These are phyloP conservation scores for Orbilia quercus DNA, from an alignment of 2,329 filamentous ascomycete genomes.

Conservation along the genomic window DNA sequence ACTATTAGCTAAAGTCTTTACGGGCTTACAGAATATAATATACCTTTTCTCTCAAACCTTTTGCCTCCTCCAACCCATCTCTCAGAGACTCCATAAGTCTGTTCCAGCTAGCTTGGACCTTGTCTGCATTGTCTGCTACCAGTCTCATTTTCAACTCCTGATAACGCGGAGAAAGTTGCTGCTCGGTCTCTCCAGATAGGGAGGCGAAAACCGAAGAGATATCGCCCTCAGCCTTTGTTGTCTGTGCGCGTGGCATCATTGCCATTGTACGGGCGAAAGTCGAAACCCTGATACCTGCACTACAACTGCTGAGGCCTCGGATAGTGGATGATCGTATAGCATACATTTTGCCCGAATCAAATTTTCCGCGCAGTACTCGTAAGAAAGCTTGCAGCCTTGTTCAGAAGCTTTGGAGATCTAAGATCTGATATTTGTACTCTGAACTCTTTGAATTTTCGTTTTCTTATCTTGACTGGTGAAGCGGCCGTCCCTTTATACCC, in stretches of 20 bases:
- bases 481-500: not conserved
- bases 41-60: constrained; percentile 65
- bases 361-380: not conserved
- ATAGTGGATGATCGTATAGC: constrained; percentile 11
- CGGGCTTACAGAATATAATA: not conserved
- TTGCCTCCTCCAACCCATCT: constrained; percentile 67
- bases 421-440: not conserved
- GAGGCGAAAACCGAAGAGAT: constrained; percentile 74
- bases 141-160: constrained; percentile 70
- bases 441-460: constrained; percentile 2
- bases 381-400: not conserved
- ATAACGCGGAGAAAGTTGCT: constrained; percentile 69
- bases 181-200: constrained; percentile 66
- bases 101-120: constrained; percentile 67
- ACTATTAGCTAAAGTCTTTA: constrained; percentile 8
- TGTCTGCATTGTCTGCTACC: constrained; percentile 66
- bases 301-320: constrained; percentile 5
- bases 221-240: constrained; percentile 69
- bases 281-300: not conserved
- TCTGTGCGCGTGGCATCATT: constrained; percentile 37
- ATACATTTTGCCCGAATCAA: constrained; percentile 23
- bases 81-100: constrained; percentile 66
- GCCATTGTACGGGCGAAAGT: constrained; percentile 31
- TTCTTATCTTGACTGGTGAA: not conserved
- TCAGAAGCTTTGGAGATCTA: too few species aligned